Evolutionary conservation across 148 eudicot genomes (phyloP), one percentile per base, ranked within the genome.

Genomic region (Amaranthus cruentus): DNA sequence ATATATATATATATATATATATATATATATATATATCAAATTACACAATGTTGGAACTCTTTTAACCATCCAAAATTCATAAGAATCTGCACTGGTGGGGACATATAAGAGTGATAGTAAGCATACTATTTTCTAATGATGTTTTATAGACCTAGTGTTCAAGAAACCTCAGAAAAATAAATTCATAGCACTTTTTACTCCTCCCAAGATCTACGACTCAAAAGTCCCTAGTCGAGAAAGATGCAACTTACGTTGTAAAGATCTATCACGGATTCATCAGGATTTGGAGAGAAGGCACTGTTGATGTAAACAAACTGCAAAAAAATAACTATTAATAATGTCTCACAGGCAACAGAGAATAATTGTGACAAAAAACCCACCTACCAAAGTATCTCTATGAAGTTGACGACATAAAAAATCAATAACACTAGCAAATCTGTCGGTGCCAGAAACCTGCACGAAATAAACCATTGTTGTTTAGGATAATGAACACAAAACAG

Each of bases 271-370:
- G 82, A 68, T 76, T 94, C 93, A 83, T 91, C 96, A 14, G 97
- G 97, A 76, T 90, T 94, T 15, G 98, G 98, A 18, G 96, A 91
- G 81, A 94, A 91, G 77, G 98, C 91, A 83, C 93, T 89, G 81
- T 94, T 94, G 72, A 94, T 87, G 70, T 94, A 94, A 58, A 94
- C 96, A 88, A 94, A 91, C 97, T 91, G 81, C 79, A 73, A 62
- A 68, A 5, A 73, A 61, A 62, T 11, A 73, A 71, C 43, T 65
- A 43, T 69, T 59, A 79, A 57, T 62, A 15, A 6, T 47, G 55
- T 11, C 10, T 57, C 28, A 43, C 10, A 9, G 51, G 66, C 14
- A 18, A 43, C 55, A 38, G 55, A 66, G 14, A 7, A 10, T 47
- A 58, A 62, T 4, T 47, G 58, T 74, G 43, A 53, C 10, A 5